Evolutionary conservation across 179 eudicot species (phyloP).

Genomic region (Spergularia azorica): DNA sequence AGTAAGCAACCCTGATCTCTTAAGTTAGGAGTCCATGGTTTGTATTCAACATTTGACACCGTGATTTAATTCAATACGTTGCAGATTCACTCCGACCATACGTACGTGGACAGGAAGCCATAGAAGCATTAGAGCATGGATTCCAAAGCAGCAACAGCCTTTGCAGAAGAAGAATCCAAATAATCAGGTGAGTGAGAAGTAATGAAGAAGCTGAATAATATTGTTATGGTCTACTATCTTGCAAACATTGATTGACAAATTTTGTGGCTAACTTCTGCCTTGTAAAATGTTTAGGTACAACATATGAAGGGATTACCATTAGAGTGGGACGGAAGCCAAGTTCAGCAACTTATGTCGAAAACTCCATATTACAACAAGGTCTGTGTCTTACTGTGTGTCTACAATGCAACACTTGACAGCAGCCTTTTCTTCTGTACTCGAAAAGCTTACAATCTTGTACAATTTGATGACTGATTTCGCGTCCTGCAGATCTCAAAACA

Average conservation of each 20-base stretch:
- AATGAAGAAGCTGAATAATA: neutral
- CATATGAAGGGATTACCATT: conserved; percentile 59
- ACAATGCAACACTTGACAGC: neutral
- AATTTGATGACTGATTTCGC: neutral
- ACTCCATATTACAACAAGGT: conserved; percentile 83
- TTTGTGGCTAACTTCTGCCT: neutral
- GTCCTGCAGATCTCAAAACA: conserved; percentile 60
- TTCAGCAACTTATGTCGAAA: conserved; percentile 64
- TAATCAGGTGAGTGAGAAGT: conserved; percentile 45
- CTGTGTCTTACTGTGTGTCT: neutral
- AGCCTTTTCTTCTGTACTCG: neutral
- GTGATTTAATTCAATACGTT: neutral
- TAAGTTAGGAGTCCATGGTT: neutral
- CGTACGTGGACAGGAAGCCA: conserved; percentile 87
- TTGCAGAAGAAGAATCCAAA: conserved; percentile 58
- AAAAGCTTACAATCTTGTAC: neutral
- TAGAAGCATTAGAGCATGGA: conserved; percentile 84
- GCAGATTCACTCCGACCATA: conserved; percentile 78
- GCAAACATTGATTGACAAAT: too few relatives aligned
- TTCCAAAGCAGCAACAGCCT: conserved; percentile 64
- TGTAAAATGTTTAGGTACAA: conserved; percentile 40
- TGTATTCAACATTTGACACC: neutral
- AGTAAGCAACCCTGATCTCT: conserved; percentile 47
- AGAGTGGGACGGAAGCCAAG: conserved; percentile 66
- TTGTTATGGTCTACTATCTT: neutral